phyloP scores from a whole-genome alignment of 805 yeast genomes.

The Dipodascus geniculatus region DNA sequence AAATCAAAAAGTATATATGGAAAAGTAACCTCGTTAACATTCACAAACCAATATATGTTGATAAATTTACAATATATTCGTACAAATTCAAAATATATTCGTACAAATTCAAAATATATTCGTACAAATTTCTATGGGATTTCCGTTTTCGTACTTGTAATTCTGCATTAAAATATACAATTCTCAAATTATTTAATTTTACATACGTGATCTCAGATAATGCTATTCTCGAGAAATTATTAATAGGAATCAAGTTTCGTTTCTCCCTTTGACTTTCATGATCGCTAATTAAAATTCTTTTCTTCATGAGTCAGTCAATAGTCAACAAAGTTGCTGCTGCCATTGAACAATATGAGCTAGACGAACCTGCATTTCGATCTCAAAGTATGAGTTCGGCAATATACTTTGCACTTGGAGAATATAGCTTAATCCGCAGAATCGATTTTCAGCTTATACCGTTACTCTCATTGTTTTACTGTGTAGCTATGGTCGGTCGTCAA shows the following conservation, averaged over 20 bases:
- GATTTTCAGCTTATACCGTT: conserved; percentile 34
- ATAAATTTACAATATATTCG: too few relatives aligned
- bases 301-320: neutral
- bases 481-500: conserved; percentile 35
- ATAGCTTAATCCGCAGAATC: conserved; percentile 25
- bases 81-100: too few relatives aligned
- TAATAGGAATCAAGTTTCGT: too few relatives aligned
- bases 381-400: neutral
- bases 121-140: too few relatives aligned
- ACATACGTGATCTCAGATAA: neutral
- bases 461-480: conserved; percentile 32
- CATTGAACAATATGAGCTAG: neutral
- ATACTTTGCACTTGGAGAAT: neutral
- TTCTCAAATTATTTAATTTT: neutral
- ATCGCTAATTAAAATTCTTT: too few relatives aligned
- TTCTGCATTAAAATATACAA: neutral
- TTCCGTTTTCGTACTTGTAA: neutral
- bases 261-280: too few relatives aligned
- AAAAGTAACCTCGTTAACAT: too few relatives aligned
- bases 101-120: too few relatives aligned
- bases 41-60: too few relatives aligned
- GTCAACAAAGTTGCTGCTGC: neutral
- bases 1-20: too few relatives aligned
- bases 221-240: too few relatives aligned
- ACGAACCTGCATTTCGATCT: neutral